Evolutionary conservation across 2,329 filamentous ascomycete genomes (phyloP).

Genomic region (Phyllosticta paracitricarpa): DNA sequence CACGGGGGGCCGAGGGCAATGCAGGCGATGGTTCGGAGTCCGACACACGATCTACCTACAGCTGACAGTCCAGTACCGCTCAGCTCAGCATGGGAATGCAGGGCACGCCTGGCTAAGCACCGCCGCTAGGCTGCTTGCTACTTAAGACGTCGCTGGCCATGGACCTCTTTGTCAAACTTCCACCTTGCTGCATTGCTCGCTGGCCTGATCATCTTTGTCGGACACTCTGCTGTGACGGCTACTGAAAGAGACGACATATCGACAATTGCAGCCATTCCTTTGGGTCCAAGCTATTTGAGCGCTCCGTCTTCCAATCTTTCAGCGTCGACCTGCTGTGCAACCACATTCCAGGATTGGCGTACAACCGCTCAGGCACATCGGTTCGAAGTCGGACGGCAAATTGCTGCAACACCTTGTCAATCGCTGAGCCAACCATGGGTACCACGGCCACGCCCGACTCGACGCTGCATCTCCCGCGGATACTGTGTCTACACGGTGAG

Average conservation of each 20-base stretch:
- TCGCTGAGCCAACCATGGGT: conserved; percentile 1
- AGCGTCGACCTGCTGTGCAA: neutral
- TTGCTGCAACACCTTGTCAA: neutral
- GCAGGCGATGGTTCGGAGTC: neutral
- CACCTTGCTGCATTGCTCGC: neutral
- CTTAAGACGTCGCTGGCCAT: neutral
- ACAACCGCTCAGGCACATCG: neutral
- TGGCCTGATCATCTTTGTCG: neutral
- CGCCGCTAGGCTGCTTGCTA: neutral
- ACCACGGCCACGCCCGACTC: conserved; percentile 19
- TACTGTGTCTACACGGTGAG: conserved; percentile 63
- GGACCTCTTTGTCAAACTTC: neutral
- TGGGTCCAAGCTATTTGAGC: neutral
- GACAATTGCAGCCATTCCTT: neutral
- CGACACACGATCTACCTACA: neutral
- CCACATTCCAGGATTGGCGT: neutral
- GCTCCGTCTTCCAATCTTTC: neutral
- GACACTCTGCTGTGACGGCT: neutral
- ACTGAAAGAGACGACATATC: neutral
- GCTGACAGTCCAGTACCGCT: neutral
- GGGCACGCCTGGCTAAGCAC: neutral
- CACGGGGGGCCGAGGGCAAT: neutral
- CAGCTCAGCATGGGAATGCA: neutral
- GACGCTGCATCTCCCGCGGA: conserved; percentile 45
- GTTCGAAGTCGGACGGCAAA: neutral